Conservation (phyloP, 2,329 filamentous ascomycete species). For the Didymellaceae sp. region DNA sequence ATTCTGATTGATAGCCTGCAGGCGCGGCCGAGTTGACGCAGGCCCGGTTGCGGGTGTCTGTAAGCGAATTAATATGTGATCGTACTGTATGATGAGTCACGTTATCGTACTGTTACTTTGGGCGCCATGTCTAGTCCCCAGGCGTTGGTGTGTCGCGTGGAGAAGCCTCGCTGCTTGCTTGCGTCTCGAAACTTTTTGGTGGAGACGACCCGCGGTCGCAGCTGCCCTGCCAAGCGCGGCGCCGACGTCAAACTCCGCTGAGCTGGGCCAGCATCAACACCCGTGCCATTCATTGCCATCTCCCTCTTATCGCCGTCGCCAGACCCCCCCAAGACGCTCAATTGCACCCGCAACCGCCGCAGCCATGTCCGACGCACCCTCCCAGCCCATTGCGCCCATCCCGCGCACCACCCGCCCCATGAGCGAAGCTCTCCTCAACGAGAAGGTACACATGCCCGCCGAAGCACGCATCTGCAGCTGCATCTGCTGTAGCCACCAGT, state of each 20-base stretch:
- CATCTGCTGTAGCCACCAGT: background rate
- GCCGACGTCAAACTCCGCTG: slow-evolving; percentile 34
- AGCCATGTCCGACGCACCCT: slow-evolving; percentile 66
- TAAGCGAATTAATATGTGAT: background rate
- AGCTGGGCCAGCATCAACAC: slow-evolving; percentile 31
- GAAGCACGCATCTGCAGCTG: background rate
- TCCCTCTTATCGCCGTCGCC: slow-evolving; percentile 22
- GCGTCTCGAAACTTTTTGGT: slow-evolving; percentile 19
- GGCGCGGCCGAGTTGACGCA: slow-evolving; percentile 45
- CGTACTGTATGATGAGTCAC: rapidly evolving
- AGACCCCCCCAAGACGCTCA: slow-evolving; percentile 29
- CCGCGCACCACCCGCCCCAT: slow-evolving; percentile 78
- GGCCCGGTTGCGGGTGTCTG: slow-evolving; percentile 22
- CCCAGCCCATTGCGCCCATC: slow-evolving; percentile 64
- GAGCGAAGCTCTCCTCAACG: slow-evolving; percentile 97
- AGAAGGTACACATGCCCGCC: slow-evolving; percentile 74
- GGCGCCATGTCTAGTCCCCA: slow-evolving; percentile 34
- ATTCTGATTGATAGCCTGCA: slow-evolving; percentile 50
- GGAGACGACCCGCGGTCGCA: slow-evolving; percentile 9
- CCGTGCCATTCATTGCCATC: slow-evolving; percentile 23
- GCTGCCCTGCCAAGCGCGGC: slow-evolving; percentile 31
- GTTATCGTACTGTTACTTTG: slow-evolving; percentile 22
- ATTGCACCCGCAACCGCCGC: slow-evolving; percentile 34
- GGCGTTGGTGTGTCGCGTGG: slow-evolving; percentile 18
- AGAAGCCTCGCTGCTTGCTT: slow-evolving; percentile 26